A percentile compares a stretch with the other conserved stretches of the same genome.
These are phyloP conservation scores for Nothopassalora personata DNA, from an alignment of 2,329 filamentous ascomycete genomes.

Conservation along the genomic window DNA sequence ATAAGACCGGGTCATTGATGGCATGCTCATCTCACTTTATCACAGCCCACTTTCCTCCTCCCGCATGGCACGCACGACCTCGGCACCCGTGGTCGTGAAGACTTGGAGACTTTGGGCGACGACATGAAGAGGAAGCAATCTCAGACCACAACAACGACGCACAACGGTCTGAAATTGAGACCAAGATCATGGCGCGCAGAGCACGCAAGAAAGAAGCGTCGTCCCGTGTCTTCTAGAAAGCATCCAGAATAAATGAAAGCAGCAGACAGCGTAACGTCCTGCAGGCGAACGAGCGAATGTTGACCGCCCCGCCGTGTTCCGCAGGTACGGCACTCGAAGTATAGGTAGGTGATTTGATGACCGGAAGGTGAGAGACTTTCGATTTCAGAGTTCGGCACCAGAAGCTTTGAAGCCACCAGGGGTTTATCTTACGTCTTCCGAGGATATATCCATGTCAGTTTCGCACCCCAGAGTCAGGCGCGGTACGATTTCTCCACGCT, in stretches of 20 bases:
- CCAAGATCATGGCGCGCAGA: background rate
- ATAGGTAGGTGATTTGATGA: background rate
- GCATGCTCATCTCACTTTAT: constrained; percentile 7
- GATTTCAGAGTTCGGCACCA: background rate
- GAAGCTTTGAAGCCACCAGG: background rate
- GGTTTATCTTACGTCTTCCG: background rate
- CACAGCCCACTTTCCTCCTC: constrained; percentile 18
- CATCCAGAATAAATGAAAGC: background rate
- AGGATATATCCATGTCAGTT: constrained; percentile 1
- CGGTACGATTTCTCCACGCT: constrained; percentile 12
- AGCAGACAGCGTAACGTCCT: background rate
- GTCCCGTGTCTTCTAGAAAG: constrained; percentile 1
- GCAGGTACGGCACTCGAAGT: constrained; percentile 10
- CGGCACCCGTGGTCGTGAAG: constrained; percentile 17
- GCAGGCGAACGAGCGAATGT: background rate
- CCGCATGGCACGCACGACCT: constrained; percentile 19
- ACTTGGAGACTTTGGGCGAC: constrained; percentile 12
- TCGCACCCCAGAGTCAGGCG: constrained; percentile 11
- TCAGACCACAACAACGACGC: background rate
- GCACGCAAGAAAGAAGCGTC: background rate
- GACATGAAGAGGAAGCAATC: constrained; percentile 5
- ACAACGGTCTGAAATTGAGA: background rate
- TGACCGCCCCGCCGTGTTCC: background rate
- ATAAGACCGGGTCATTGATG: too few species aligned
- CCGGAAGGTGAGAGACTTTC: background rate